These are phyloP conservation scores for Yamadazyma sp. DNA, from an alignment of 805 yeast genomes.

Conservation along the genomic window DNA sequence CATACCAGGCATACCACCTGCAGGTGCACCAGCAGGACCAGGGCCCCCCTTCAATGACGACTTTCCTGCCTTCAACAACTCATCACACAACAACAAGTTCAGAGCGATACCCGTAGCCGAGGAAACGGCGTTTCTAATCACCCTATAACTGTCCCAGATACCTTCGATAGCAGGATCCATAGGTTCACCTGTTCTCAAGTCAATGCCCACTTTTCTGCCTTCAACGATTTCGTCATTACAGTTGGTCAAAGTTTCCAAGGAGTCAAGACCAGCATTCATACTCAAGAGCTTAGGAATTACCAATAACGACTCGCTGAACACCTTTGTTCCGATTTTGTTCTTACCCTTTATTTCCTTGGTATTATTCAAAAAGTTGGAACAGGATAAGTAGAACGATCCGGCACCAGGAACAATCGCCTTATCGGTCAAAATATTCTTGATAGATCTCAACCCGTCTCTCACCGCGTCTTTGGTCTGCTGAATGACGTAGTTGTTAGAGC, in stretches of 20 bases:
- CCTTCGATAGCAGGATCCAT: constrained; percentile 94
- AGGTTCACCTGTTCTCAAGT: constrained; percentile 88
- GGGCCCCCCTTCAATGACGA: constrained; percentile 76
- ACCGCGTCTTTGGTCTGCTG: constrained; percentile 96
- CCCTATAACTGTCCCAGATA: constrained; percentile 95
- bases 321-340: constrained; percentile 84
- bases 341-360: constrained; percentile 70
- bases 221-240: constrained; percentile 88
- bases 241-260: constrained; percentile 81
- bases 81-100: constrained; percentile 91
- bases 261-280: constrained; percentile 90
- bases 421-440: constrained; percentile 86
- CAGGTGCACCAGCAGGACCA: constrained; percentile 19
- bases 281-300: constrained; percentile 92
- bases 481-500: constrained; percentile 85
- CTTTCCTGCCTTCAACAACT: constrained; percentile 93
- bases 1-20: constrained; percentile 1
- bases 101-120: constrained; percentile 94
- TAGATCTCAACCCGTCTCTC: constrained; percentile 94
- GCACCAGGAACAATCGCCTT: constrained; percentile 91
- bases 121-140: constrained; percentile 85
- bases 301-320: constrained; percentile 89
- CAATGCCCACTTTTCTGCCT: constrained; percentile 85
- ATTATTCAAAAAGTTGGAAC: constrained; percentile 62
- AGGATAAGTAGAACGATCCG: constrained; percentile 90